These are phyloP conservation scores for Calocybe cyanea DNA, from an alignment of 768 basidiomycete genomes.

Conservation along the genomic window DNA sequence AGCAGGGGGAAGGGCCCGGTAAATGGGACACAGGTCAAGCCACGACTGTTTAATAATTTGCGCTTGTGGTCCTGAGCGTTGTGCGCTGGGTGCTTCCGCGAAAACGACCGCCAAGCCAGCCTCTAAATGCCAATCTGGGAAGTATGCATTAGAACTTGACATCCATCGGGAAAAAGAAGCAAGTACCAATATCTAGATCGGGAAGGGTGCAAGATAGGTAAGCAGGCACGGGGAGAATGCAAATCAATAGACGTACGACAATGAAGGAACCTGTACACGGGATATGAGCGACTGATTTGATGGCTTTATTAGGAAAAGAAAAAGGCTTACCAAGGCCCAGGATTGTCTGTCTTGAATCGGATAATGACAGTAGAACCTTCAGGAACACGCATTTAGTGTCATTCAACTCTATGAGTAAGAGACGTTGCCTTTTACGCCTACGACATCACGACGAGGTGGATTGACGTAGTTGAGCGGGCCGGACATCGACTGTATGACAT, in stretches of 20 bases:
- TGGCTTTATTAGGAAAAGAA: neutral
- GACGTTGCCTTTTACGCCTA: conserved; percentile 11
- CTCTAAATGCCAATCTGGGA: conserved; percentile 11
- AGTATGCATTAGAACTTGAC: neutral
- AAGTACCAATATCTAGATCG: neutral
- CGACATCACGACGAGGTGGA: conserved; percentile 24
- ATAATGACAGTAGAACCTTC: conserved; percentile 28
- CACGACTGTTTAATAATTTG: conserved; percentile 20
- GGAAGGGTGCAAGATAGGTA: neutral
- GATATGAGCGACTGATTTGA: neutral
- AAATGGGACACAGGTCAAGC: conserved; percentile 35
- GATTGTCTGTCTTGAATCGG: conserved; percentile 38
- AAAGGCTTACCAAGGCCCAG: conserved; percentile 25
- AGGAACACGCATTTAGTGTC: neutral
- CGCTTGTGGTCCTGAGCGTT: neutral
- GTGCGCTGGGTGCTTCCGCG: neutral
- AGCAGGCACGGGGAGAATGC: neutral
- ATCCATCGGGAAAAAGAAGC: neutral
- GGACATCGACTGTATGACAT: conserved; percentile 17
- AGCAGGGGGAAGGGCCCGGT: conserved; percentile 4
- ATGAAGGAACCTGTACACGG: neutral
- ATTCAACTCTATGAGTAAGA: neutral
- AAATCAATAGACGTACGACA: conserved; percentile 1
- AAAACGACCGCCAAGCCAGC: conserved; percentile 4
- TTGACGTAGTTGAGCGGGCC: conserved; percentile 20